Conservation (phyloP, 1,284 basidiomycete species). For the Rhodotorula sp. region DNA sequence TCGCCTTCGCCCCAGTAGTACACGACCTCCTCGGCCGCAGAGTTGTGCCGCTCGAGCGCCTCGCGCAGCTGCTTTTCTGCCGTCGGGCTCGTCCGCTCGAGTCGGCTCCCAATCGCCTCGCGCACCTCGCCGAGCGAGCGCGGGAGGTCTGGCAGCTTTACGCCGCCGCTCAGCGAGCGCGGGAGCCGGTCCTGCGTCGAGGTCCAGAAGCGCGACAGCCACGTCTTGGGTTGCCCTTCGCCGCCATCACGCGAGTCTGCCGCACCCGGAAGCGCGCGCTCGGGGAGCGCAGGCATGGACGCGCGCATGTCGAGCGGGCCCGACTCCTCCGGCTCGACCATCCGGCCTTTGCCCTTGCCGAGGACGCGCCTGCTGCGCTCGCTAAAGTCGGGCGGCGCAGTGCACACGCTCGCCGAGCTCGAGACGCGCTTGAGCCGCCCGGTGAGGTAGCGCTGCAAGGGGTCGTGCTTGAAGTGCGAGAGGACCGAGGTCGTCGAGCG, state of each 20-base stretch:
- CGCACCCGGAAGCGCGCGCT: not conserved
- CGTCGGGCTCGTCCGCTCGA: not conserved
- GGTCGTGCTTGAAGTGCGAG: conserved; percentile 13
- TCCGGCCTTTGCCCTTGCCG: conserved; percentile 27
- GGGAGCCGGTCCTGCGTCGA: not conserved
- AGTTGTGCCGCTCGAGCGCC: conserved; percentile 21
- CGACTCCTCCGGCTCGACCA: not conserved
- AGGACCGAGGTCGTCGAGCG: conserved; percentile 3
- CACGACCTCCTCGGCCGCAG: conserved; percentile 11
- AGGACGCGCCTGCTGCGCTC: not conserved
- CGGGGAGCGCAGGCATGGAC: not conserved
- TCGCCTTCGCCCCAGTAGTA: conserved; percentile 36
- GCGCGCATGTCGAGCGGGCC: not conserved
- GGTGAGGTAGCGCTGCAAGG: conserved; percentile 12
- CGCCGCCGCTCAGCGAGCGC: not conserved
- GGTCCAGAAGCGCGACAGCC: conserved; percentile 6
- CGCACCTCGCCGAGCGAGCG: no score
- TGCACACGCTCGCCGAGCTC: conserved; percentile 30
- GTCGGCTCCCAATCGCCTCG: no score
- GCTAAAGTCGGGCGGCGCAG: conserved; percentile 34
- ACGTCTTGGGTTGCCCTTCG: not conserved
- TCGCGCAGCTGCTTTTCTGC: conserved; percentile 4
- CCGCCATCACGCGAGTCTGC: not conserved
- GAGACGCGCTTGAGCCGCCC: conserved; percentile 14
- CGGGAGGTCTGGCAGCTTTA: no score